A percentile compares a stretch with the other conserved stretches of the same genome.
phyloP scores from a whole-genome alignment of 1,284 basidiomycete genomes.

The Puccinia triticina region DNA sequence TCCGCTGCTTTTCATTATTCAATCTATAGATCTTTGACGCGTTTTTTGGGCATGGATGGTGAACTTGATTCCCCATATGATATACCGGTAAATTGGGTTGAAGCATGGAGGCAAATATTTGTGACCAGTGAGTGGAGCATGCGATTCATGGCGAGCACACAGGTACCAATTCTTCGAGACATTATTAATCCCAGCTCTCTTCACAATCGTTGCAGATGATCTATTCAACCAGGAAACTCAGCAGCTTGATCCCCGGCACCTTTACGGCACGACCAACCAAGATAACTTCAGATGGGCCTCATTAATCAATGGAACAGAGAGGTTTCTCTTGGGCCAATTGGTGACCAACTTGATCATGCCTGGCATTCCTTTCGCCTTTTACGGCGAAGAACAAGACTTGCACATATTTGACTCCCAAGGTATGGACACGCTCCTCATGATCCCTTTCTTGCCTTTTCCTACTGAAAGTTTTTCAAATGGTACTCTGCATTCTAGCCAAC shows the following conservation, averaged over 20 bases:
- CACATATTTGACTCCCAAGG: slow-evolving; percentile 48
- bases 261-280: slow-evolving; percentile 84
- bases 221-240: slow-evolving; percentile 74
- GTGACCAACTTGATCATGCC: slow-evolving; percentile 79
- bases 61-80: slow-evolving; percentile 85
- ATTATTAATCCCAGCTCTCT: background rate
- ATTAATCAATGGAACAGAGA: slow-evolving; percentile 76
- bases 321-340: slow-evolving; percentile 74
- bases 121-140: slow-evolving; percentile 66
- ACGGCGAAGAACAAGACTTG: slow-evolving; percentile 49
- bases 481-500: background rate
- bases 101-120: slow-evolving; percentile 85
- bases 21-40: slow-evolving; percentile 76
- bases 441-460: background rate
- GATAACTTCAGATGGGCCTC: slow-evolving; percentile 92
- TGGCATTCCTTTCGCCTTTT: slow-evolving; percentile 71
- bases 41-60: slow-evolving; percentile 89
- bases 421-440: slow-evolving; percentile 11
- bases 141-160: background rate
- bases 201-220: slow-evolving; percentile 65
- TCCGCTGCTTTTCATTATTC: slow-evolving; percentile 86
- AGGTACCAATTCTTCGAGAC: background rate
- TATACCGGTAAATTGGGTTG: slow-evolving; percentile 75
- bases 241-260: slow-evolving; percentile 75
- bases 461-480: background rate